Evolutionary conservation across 1,284 basidiomycete genomes (phyloP).

Genomic region (Fomitopsis pinicola): DNA sequence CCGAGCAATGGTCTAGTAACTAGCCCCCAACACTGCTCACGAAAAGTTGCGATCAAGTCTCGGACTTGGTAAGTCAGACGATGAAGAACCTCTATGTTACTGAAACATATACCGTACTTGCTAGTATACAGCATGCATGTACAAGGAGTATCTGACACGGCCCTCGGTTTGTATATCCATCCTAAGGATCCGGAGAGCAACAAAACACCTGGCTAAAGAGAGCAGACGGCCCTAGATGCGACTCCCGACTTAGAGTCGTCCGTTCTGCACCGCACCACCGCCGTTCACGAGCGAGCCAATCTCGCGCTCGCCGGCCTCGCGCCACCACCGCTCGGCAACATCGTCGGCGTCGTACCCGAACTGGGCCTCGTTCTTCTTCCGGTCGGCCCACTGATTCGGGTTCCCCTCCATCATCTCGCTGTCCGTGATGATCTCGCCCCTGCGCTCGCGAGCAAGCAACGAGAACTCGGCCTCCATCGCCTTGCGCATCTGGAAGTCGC

Average conservation of each 20-base stretch:
- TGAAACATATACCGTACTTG: not conserved
- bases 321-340: slow-evolving; percentile 47
- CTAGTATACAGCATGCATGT: not conserved
- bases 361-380: slow-evolving; percentile 36
- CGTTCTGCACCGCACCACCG: not conserved
- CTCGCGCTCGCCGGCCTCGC: slow-evolving; percentile 23
- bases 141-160: not conserved
- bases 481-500: slow-evolving; percentile 47
- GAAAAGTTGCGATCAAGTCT: not conserved
- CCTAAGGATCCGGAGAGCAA: not conserved
- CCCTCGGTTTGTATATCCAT: not conserved
- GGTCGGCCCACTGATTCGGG: slow-evolving; percentile 50
- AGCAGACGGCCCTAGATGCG: not conserved
- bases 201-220: not conserved
- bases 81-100: not conserved
- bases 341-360: slow-evolving; percentile 50
- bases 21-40: too few species aligned
- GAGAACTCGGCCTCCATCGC: slow-evolving; percentile 42
- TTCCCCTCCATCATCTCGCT: slow-evolving; percentile 29
- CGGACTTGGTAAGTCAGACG: not conserved
- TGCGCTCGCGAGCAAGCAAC: slow-evolving; percentile 8
- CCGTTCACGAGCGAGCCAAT: not conserved
- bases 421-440: not conserved
- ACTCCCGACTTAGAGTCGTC: not conserved
- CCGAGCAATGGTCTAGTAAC: too few species aligned